Evolutionary conservation across 305 asterid species (phyloP), one percentile per base, ranked within the genome.

Genomic region (Solanum hybrid): DNA sequence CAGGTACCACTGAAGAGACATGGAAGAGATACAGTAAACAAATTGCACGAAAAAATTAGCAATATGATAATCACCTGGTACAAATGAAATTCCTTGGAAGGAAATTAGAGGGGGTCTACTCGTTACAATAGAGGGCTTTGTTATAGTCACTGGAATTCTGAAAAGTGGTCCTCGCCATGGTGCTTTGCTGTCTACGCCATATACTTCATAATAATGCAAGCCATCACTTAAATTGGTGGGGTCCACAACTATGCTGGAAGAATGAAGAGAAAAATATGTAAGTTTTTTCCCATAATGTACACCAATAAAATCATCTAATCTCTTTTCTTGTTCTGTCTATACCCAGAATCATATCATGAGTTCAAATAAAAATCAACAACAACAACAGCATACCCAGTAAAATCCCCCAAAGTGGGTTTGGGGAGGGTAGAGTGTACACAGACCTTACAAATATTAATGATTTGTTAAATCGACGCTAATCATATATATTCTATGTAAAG

Each of bases 161-260:
- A 98, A 98, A 86, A 98, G 95, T 87, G 99, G 99, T 90, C 99
- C 99, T 86, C 99, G 98, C 98, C 98, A 97, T 81, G 99, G 99
- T 14, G 98, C 95, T 90, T 93, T 95, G 93, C 96, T 94, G 92
- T 97, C 99, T 90, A 96, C 26, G 75, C 96, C 99, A 91, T 94
- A 96, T 80, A 98, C 98, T 96, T 98, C 99, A 92, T 91, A 98
- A 93, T 95, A 97, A 93, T 97, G 99, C 89, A 98, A 93, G 92
- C 99, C 99, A 82, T 95, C 95, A 18, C 93, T 89, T 87, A 98
- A 98, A 88, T 93, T 91, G 79, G 97, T 92, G 26, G 99, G 98
- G 93, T 98, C 99, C 92, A 98, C 98, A 91, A 98, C 93, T 90
- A 98, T 91, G 91, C 99, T 98, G 96, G 91, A 91, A 89, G 92